These are phyloP conservation scores for Dendrobium huoshanense DNA, from an alignment of 106 monocot genomes.

Conservation along the genomic window DNA sequence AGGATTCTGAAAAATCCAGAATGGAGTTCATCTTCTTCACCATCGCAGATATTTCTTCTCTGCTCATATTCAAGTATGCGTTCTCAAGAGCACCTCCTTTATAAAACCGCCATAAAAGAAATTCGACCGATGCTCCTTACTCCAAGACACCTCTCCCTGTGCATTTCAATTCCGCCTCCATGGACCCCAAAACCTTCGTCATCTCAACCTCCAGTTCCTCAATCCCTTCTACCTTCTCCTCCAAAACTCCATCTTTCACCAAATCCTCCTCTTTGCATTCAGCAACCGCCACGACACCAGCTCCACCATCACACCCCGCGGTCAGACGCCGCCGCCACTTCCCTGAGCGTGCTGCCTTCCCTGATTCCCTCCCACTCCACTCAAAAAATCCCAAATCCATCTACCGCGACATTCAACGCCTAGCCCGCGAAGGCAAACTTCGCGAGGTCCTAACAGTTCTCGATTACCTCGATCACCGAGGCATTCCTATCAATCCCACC, in stretches of 20 bases:
- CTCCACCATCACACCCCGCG: background rate
- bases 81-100: background rate
- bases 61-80: too few relatives aligned
- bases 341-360: slow-evolving; percentile 21
- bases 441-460: slow-evolving; percentile 57
- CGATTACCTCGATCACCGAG: slow-evolving; percentile 72
- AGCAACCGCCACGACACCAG: background rate
- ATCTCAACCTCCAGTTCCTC: slow-evolving; percentile 3
- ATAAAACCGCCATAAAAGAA: too few relatives aligned
- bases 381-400: slow-evolving; percentile 59
- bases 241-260: background rate
- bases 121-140: too few relatives aligned
- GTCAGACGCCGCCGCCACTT: slow-evolving; percentile 7
- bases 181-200: slow-evolving; percentile 18
- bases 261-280: background rate
- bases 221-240: background rate
- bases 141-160: background rate
- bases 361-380: slow-evolving; percentile 49
- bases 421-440: slow-evolving; percentile 49
- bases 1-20: too few relatives aligned
- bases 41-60: too few relatives aligned
- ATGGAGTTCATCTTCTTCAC: too few relatives aligned
- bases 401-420: slow-evolving; percentile 38
- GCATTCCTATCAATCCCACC: slow-evolving; percentile 68
- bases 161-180: slow-evolving; percentile 4